Evolutionary conservation across 1,284 basidiomycete genomes (phyloP).

Genomic region (Apiotrichum porosum): DNA sequence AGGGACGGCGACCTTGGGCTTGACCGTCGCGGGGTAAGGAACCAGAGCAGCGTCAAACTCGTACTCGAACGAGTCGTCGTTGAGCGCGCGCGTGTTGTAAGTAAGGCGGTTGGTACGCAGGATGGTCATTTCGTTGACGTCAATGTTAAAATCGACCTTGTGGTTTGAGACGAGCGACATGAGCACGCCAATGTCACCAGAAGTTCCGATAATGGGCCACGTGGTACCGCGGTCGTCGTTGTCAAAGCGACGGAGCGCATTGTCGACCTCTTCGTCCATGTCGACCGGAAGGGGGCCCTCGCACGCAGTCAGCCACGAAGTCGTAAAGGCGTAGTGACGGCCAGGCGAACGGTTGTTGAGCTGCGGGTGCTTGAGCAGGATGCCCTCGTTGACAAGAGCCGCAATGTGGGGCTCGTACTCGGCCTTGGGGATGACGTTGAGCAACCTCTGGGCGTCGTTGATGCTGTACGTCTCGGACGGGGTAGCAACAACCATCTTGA

Average conservation of each 20-base stretch:
- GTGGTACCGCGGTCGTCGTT: constrained; percentile 46
- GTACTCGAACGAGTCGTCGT: constrained; percentile 40
- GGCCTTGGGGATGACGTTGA: constrained; percentile 57
- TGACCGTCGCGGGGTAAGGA: background rate
- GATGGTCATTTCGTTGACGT: constrained; percentile 22
- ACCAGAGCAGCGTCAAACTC: constrained; percentile 18
- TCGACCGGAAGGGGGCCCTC: constrained; percentile 61
- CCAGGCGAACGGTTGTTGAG: constrained; percentile 9
- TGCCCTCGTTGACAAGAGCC: constrained; percentile 27
- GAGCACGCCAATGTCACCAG: constrained; percentile 36
- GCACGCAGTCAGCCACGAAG: constrained; percentile 41
- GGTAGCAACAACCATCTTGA: constrained; percentile 69
- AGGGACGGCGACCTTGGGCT: background rate
- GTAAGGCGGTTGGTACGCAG: constrained; percentile 18
- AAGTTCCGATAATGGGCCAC: constrained; percentile 32
- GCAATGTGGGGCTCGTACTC: constrained; percentile 55
- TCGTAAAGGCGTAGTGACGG: constrained; percentile 27
- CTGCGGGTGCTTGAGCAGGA: constrained; percentile 23
- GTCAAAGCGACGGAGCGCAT: constrained; percentile 58
- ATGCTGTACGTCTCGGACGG: constrained; percentile 62
- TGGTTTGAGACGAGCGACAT: constrained; percentile 38
- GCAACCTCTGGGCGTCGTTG: constrained; percentile 56
- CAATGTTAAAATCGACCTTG: constrained; percentile 34
- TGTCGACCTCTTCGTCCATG: constrained; percentile 59
- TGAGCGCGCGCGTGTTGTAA: constrained; percentile 39